Evolutionary conservation across 2,329 filamentous ascomycete species (phyloP).

Genomic region (Trichoderma afroharzianum): DNA sequence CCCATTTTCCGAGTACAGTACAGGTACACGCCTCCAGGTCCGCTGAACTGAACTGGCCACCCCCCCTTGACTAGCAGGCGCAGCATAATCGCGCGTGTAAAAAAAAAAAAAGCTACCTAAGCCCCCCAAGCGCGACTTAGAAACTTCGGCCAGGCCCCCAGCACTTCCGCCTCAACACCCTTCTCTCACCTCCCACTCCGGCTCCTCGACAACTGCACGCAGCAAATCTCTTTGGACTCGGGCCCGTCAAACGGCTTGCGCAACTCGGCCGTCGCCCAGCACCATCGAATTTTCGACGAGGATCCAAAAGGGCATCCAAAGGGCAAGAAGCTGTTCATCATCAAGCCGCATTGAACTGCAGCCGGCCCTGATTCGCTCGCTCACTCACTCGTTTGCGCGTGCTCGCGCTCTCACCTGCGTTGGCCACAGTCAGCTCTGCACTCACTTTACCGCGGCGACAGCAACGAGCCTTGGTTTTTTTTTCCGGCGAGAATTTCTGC

Average conservation of each 20-base stretch:
- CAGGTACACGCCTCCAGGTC: conserved; percentile 16
- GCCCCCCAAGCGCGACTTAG: conserved; percentile 23
- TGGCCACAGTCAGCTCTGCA: background rate
- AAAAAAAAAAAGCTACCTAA: conserved; percentile 22
- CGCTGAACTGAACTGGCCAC: conserved; percentile 1
- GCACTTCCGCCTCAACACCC: conserved; percentile 19
- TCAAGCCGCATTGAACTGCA: conserved; percentile 10
- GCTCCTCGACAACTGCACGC: background rate
- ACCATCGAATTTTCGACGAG: background rate
- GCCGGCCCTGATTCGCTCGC: background rate
- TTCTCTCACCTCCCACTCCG: conserved; percentile 12
- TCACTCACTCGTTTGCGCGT: conserved; percentile 11
- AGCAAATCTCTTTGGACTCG: conserved; percentile 8
- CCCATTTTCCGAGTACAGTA: background rate
- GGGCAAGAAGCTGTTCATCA: background rate
- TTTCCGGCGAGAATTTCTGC: background rate
- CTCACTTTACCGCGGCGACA: background rate
- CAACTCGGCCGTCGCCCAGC: conserved; percentile 1
- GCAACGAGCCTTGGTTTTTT: background rate
- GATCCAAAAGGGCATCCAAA: background rate
- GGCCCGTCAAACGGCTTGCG: conserved; percentile 12
- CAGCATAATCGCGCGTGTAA: conserved; percentile 26
- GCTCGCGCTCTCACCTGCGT: background rate
- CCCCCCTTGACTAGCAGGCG: conserved; percentile 20
- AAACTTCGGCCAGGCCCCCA: conserved; percentile 19